Evolutionary conservation across 768 basidiomycete genomes (phyloP), one percentile per base, ranked within the genome.

Genomic region (Suillus variegatus): DNA sequence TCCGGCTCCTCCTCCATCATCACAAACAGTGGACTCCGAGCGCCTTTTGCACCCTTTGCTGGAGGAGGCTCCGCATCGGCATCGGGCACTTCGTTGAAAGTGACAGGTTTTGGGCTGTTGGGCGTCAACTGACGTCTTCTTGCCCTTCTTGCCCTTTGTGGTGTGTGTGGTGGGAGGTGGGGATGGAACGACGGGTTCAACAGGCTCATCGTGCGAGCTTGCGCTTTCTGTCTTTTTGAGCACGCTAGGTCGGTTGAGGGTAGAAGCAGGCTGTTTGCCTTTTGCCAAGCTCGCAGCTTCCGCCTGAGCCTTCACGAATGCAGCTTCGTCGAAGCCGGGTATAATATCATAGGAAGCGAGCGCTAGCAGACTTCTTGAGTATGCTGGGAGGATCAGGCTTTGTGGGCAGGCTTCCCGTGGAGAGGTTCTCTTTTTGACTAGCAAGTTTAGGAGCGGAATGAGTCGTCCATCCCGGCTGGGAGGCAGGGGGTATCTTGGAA

Each of bases 371-470:
- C 55, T 70, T 77, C 61, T 68, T 69, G 10, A 76, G 52, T 13
- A 70, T 43, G 1, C 66, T 60, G 25, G 75, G 70, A 25, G 63
- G 64, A 20, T 76, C 76, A 20, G 67, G 69, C 63, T 60, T 76
- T 2, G 66, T 70, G 18, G 10, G 61, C n/a, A n/a, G 22, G 35
- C 32, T 70, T 61, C 41, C 62, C 69, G 32, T 64, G 8, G 28
- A 72, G 28, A 8, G 74, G 67, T 71, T 75, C 44, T 76, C 75
- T 41, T 76, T 77, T 62, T 76, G 75, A 62, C 72, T 69, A 10
- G 63, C 46, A 2, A 5, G 49, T 18, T 75, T 70, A 51, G 51
- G 55, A 12, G 54, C 63, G 12, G 66, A 0, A 18, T 72, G 71
- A 63, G 75, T 68, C 46, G 68, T 64, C 36, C n/a, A 49, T 22